phyloP scores from a whole-genome alignment of 495 filamentous ascomycete genomes.

The Neurospora sp. region DNA sequence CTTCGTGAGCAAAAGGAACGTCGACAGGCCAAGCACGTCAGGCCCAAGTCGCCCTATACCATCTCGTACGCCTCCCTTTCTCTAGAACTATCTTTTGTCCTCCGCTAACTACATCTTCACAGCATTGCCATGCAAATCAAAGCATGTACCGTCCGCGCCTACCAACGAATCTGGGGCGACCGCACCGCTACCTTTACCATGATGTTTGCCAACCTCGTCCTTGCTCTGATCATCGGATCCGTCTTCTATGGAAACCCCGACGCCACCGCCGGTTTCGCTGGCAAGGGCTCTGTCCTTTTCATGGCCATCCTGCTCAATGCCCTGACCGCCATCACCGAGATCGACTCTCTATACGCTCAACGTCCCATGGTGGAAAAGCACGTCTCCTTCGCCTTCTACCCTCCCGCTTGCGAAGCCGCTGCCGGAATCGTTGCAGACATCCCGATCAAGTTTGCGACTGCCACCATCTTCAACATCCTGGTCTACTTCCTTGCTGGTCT shows the following conservation, averaged over 20 bases:
- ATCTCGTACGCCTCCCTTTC: slow-evolving; percentile 14
- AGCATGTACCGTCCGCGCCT: slow-evolving; percentile 41
- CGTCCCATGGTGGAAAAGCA: slow-evolving; percentile 59
- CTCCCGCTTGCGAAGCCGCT: slow-evolving; percentile 49
- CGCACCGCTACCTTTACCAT: slow-evolving; percentile 15
- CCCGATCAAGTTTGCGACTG: slow-evolving; percentile 42
- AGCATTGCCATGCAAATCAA: slow-evolving; percentile 47
- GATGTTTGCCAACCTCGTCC: slow-evolving; percentile 27
- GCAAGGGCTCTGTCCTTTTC: slow-evolving; percentile 49
- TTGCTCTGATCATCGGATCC: slow-evolving; percentile 35
- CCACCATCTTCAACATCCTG: slow-evolving; percentile 42
- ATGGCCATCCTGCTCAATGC: slow-evolving; percentile 45
- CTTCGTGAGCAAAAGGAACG: slow-evolving; percentile 18
- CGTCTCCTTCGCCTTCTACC: slow-evolving; percentile 54
- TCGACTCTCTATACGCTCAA: slow-evolving; percentile 50
- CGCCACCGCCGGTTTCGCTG: slow-evolving; percentile 33
- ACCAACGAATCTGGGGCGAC: slow-evolving; percentile 33
- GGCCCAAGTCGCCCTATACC: slow-evolving; percentile 43
- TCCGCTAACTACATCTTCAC: not conserved
- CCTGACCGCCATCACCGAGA: slow-evolving; percentile 46
- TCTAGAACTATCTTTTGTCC: not conserved
- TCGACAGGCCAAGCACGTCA: slow-evolving; percentile 29
- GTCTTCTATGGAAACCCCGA: slow-evolving; percentile 38
- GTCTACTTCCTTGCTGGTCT: slow-evolving; percentile 52
- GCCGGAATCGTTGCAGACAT: slow-evolving; percentile 51